A percentile compares a stretch with the other conserved stretches of the same genome.
Conservation (phyloP, 331 rosid species). For the Phaseolus coccineus region DNA sequence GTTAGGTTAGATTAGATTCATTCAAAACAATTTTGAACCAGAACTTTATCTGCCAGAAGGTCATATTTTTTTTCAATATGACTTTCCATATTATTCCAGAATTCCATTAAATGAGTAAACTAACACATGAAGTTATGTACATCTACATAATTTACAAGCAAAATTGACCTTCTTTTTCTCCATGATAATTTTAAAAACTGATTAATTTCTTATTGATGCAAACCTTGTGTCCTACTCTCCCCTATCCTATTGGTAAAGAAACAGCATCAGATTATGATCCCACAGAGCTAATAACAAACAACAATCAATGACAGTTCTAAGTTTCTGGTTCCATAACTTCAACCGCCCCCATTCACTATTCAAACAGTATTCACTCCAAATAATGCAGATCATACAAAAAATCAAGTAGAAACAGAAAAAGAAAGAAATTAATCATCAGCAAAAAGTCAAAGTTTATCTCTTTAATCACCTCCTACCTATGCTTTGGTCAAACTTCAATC, state of each 20-base stretch:
- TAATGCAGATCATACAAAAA: background rate
- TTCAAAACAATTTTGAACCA: background rate
- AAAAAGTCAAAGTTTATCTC: background rate
- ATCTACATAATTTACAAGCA: constrained; percentile 14
- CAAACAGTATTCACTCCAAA: background rate
- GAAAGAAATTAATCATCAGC: background rate
- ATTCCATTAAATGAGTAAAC: background rate
- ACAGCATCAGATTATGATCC: constrained; percentile 23
- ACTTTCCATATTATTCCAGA: background rate
- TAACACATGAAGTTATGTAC: background rate
- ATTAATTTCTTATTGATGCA: background rate
- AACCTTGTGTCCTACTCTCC: background rate
- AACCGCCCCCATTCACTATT: background rate
- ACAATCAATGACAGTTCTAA: background rate
- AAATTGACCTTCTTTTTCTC: background rate
- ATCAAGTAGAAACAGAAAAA: constrained; percentile 10
- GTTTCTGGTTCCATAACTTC: background rate
- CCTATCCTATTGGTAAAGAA: background rate
- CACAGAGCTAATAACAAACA: background rate
- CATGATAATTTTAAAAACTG: background rate
- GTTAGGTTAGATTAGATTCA: constrained; percentile 24
- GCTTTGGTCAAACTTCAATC: background rate
- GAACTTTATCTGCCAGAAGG: constrained; percentile 2
- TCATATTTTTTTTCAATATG: background rate
- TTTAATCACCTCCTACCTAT: background rate